A percentile compares a stretch with the other conserved stretches of the same genome.
Evolutionary conservation across 2,329 filamentous ascomycete species (phyloP).

Genomic region (Diplodia corticola): DNA sequence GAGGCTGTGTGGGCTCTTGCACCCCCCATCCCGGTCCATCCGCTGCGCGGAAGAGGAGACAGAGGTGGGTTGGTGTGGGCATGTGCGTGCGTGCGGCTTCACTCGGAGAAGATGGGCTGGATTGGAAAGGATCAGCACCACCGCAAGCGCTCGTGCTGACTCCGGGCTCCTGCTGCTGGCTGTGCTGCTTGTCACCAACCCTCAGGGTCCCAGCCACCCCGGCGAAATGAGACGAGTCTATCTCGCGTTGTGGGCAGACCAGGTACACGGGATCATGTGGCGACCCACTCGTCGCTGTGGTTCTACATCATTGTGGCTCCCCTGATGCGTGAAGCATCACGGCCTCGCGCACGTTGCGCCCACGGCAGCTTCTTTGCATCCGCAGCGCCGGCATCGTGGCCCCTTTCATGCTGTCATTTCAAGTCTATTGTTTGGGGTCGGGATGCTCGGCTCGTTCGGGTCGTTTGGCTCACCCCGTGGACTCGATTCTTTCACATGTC

Average conservation of each 20-base stretch:
- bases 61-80: background rate
- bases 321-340: constrained; percentile 8
- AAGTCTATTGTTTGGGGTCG: background rate
- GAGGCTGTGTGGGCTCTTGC: constrained; percentile 2
- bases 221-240: constrained; percentile 13
- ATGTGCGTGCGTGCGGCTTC: constrained; percentile 13
- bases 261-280: constrained; percentile 9
- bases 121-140: constrained; percentile 16
- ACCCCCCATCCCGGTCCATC: constrained; percentile 4
- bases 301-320: constrained; percentile 20
- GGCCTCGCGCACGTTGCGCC: constrained; percentile 5
- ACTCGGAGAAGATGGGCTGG: constrained; percentile 6
- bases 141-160: background rate
- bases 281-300: constrained; percentile 9
- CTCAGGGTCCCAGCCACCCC: constrained; percentile 12
- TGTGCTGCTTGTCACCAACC: background rate
- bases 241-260: constrained; percentile 15
- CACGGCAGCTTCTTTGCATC: background rate
- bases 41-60: constrained; percentile 6
- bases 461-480: background rate
- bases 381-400: constrained; percentile 6
- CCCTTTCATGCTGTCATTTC: constrained; percentile 19
- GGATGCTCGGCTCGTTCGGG: background rate
- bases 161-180: background rate
- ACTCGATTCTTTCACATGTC: constrained; percentile 5